Base-by-base conservation (phyloP, 2,329 filamentous ascomycete genomes). In the Phialemoniopsis sp. region DNA sequence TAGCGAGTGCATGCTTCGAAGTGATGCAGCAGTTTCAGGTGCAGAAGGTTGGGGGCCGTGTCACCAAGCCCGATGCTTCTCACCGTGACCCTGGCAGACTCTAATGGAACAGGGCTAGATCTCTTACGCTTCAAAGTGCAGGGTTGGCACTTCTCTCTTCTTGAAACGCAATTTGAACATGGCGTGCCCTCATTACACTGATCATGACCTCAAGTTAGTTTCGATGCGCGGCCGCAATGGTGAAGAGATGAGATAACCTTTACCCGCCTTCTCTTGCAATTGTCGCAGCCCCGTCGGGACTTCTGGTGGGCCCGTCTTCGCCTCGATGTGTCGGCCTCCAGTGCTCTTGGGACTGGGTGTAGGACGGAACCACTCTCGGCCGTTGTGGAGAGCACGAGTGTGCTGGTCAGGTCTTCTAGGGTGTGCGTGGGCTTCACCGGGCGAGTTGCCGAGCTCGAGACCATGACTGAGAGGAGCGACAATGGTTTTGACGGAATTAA, bases 1-100 rank as follows among this genome's bases (percentile, higher is more conserved):
- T 45, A 29, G 15, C 42, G 36, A 1, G 50, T 53, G n/a, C 34
- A 37, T 16, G 30, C 37, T 16, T 49, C 46, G 37, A 52, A 54
- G 40, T 53, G 49, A 43, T 53, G 48, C 14, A 51, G 42, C 5
- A 54, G 37, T 35, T 46, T 46, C 36, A 53, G 36, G 16, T 50
- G 44, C 12, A 43, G 34, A 8, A 47, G 37, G 28, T 49, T 47
- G n/a, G 47, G 39, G 8, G 18, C 33, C 17, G 40, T 19, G 21
- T 44, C 40, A 26, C 21, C 21, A 26, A 10, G 10, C 10, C 21
- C 21, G 21, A 10, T 6, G 6, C 6, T 26, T 26, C 6, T 26
- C 21, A 26, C 21, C 6, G 10, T 26, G 21, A 26, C 10, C 6
- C 21, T 10, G 10, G 21, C 10, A 6, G 21, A 26, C 21, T 26